Percentiles rank a stretch among this genome's conserved stretches.
Evolutionary conservation across 164 flowering plant species (phyloP).

Genomic region (Nelumbo lutea): DNA sequence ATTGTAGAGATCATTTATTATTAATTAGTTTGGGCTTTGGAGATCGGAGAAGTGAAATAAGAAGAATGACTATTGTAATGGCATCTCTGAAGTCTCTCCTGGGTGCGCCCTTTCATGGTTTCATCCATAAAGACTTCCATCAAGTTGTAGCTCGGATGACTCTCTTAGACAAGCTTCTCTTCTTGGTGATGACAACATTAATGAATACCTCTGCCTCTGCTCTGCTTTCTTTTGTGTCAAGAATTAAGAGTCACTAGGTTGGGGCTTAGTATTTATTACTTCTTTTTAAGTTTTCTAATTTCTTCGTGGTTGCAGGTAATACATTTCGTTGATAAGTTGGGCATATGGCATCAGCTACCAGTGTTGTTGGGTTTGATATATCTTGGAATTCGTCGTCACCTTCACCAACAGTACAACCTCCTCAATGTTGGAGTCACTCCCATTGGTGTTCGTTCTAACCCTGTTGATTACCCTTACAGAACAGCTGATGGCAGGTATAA

Average conservation of each 20-base stretch:
- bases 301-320: conserved; percentile 18
- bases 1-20: too few species aligned
- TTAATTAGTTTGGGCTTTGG: too few species aligned
- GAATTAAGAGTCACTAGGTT: neutral
- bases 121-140: conserved; percentile 38
- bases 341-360: conserved; percentile 38
- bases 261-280: neutral
- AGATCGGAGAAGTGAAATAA: too few species aligned
- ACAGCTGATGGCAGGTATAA: conserved; percentile 34
- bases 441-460: conserved; percentile 17
- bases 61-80: too few species aligned
- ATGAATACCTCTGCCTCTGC: neutral
- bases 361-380: conserved; percentile 36
- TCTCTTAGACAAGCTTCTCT: conserved; percentile 31
- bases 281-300: neutral
- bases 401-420: conserved; percentile 35
- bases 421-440: conserved; percentile 33
- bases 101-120: conserved; percentile 14
- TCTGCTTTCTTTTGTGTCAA: neutral
- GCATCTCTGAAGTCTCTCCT: conserved; percentile 12
- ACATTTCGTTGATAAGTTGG: conserved; percentile 30
- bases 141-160: conserved; percentile 26
- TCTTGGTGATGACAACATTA: conserved; percentile 18
- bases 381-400: conserved; percentile 29
- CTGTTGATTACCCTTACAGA: conserved; percentile 22